phyloP scores from a whole-genome alignment of 108 stramenopile species.

The Licmophora abbreviata region DNA sequence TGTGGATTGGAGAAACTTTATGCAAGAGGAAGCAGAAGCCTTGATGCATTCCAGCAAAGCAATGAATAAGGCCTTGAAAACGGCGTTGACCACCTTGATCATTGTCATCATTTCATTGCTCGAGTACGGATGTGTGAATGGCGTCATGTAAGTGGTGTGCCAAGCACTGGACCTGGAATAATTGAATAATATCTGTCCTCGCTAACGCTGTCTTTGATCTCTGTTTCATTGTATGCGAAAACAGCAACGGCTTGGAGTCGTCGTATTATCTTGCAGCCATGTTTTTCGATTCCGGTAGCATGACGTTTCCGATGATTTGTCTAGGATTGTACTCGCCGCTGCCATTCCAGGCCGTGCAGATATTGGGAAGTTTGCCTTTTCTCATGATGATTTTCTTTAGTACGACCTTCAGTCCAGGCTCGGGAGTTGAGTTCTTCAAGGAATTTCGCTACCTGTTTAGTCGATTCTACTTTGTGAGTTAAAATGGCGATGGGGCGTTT shows the following conservation, averaged over 20 bases:
- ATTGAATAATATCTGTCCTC: too few relatives aligned
- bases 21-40: conserved; percentile 60
- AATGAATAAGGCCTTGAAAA: conserved; percentile 49
- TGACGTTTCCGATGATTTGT: conserved; percentile 42
- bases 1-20: conserved; percentile 51
- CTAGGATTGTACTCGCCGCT: conserved; percentile 45
- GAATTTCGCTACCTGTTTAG: conserved; percentile 48
- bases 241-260: too few relatives aligned
- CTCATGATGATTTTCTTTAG: conserved; percentile 65
- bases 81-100: conserved; percentile 22
- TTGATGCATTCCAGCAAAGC: conserved; percentile 42
- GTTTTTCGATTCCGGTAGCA: conserved; percentile 34
- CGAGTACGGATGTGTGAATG: conserved; percentile 28
- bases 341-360: conserved; percentile 42
- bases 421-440: conserved; percentile 47
- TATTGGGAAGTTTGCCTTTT: conserved; percentile 50
- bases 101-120: conserved; percentile 29
- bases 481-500: too few relatives aligned
- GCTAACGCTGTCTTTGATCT: too few relatives aligned
- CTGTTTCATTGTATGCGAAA: too few relatives aligned
- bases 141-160: conserved; percentile 17
- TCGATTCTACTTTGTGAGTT: conserved; percentile 53
- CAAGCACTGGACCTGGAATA: too few relatives aligned
- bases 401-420: conserved; percentile 52
- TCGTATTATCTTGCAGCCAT: conserved; percentile 35